Percentiles rank a stretch among this genome's conserved stretches.
Evolutionary conservation across 768 basidiomycete genomes (phyloP).

Genomic region (Kwoniella heveanensis): DNA sequence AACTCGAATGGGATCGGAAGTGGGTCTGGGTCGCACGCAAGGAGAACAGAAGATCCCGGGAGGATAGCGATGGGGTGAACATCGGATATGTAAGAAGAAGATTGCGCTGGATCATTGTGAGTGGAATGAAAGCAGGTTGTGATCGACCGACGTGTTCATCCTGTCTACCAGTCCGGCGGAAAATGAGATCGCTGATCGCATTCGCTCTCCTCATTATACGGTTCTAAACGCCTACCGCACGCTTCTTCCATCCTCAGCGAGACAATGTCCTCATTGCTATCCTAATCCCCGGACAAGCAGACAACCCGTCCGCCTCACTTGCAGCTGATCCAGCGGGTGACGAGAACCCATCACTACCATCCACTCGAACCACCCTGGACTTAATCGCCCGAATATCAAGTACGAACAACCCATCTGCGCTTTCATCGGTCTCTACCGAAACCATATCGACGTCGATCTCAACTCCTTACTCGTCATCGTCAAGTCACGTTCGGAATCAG

Average conservation of each 20-base stretch:
- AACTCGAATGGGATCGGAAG: conserved; percentile 29
- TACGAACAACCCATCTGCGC: background rate
- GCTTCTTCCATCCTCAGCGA: conserved; percentile 21
- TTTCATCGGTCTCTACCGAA: background rate
- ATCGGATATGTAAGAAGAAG: conserved; percentile 11
- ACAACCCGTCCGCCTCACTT: too few relatives aligned
- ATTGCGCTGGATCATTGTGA: conserved; percentile 41
- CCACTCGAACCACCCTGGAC: conserved; percentile 12
- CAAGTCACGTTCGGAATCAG: too few relatives aligned
- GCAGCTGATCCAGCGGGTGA: background rate
- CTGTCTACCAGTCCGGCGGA: too few relatives aligned
- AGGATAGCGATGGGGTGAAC: background rate
- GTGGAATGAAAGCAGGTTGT: conserved; percentile 4
- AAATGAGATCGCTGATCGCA: background rate
- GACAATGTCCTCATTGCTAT: conserved; percentile 31
- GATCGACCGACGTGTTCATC: background rate
- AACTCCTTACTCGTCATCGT: background rate
- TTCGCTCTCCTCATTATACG: too few relatives aligned
- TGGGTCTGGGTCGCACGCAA: conserved; percentile 13
- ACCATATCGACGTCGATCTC: conserved; percentile 6
- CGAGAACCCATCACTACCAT: background rate
- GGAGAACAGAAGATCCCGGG: background rate
- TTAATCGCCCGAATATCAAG: conserved; percentile 20
- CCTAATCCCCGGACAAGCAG: background rate
- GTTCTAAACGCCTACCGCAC: too few relatives aligned